Percentiles rank a stretch among this genome's conserved stretches.
Evolutionary conservation across 768 basidiomycete species (phyloP).

Genomic region (Mycena indigotica): DNA sequence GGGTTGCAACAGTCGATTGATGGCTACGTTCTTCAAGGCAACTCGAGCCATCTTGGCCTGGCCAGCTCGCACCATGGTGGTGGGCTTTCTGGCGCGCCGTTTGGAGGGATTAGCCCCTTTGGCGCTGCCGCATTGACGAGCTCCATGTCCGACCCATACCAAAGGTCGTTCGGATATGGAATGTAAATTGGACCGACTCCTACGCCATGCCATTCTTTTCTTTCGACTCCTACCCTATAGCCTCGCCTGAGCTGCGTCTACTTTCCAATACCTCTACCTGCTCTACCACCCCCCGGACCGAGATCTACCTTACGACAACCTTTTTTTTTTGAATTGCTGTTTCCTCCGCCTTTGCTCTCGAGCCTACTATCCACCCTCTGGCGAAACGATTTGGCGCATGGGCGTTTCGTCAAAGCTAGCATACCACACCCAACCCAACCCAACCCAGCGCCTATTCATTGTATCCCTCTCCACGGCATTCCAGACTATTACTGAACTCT

Average conservation of each 20-base stretch:
- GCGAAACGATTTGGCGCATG: slow-evolving; percentile 44
- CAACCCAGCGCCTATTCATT: slow-evolving; percentile 40
- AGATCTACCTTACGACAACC: slow-evolving; percentile 40
- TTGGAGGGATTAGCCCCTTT: slow-evolving; percentile 49
- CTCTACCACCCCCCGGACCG: slow-evolving; percentile 27
- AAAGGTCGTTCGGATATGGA: slow-evolving; percentile 76
- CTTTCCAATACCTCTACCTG: slow-evolving; percentile 29
- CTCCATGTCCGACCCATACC: slow-evolving; percentile 74
- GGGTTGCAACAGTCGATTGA: slow-evolving; percentile 74
- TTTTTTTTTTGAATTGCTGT: slow-evolving; percentile 27
- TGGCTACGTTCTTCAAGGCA: slow-evolving; percentile 78
- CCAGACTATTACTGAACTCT: slow-evolving; percentile 51
- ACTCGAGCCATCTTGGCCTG: slow-evolving; percentile 64
- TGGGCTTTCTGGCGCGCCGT: slow-evolving; percentile 61
- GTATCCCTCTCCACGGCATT: slow-evolving; percentile 26
- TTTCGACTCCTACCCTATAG: slow-evolving; percentile 21
- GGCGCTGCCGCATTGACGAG: slow-evolving; percentile 56
- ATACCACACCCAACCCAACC: slow-evolving; percentile 61
- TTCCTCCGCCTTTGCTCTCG: slow-evolving; percentile 21
- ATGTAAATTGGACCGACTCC: slow-evolving; percentile 53
- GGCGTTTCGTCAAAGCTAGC: slow-evolving; percentile 38
- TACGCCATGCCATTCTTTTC: slow-evolving; percentile 15
- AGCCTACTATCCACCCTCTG: slow-evolving; percentile 28
- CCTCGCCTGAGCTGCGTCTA: slow-evolving; percentile 24
- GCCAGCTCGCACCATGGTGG: slow-evolving; percentile 61